Evolutionary conservation across 352 stramenopile species (phyloP).

Genomic region (Globisporangium abappressorium): DNA sequence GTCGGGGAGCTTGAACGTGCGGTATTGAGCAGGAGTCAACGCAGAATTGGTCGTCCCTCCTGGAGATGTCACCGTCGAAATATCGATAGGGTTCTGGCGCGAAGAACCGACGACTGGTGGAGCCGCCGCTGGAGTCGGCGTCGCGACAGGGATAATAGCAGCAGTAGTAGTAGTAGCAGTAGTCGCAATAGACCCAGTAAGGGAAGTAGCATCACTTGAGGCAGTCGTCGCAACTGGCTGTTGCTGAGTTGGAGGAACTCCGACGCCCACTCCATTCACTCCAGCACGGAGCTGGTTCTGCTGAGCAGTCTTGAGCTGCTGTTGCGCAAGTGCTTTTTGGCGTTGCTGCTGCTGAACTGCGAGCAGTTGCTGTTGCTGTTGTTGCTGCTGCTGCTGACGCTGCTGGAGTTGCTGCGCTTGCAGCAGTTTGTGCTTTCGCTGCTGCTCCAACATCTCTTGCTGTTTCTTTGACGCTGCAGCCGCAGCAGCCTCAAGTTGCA

Average conservation of each 20-base stretch:
- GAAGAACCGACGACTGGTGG: slow-evolving; percentile 30
- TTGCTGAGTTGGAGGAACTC: slow-evolving; percentile 17
- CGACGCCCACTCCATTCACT: neutral
- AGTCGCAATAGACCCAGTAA: slow-evolving; percentile 11
- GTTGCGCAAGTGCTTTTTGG: slow-evolving; percentile 24
- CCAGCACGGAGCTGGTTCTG: slow-evolving; percentile 36
- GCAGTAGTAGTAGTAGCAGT: slow-evolving; percentile 12
- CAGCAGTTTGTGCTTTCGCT: slow-evolving; percentile 62
- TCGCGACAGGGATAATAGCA: neutral
- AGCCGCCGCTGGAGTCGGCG: slow-evolving; percentile 12
- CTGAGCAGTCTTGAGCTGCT: slow-evolving; percentile 32
- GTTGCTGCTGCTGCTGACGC: slow-evolving; percentile 30
- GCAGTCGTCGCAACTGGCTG: slow-evolving; percentile 13
- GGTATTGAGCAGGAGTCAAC: slow-evolving; percentile 68
- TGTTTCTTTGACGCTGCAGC: slow-evolving; percentile 57
- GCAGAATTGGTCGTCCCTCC: slow-evolving; percentile 28
- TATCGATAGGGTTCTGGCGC: slow-evolving; percentile 49
- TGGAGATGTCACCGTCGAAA: slow-evolving; percentile 32
- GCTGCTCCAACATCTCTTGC: slow-evolving; percentile 54
- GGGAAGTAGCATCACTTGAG: slow-evolving; percentile 18
- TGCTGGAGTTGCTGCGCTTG: slow-evolving; percentile 47
- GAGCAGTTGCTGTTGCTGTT: slow-evolving; percentile 32
- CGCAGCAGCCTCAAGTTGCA: slow-evolving; percentile 58
- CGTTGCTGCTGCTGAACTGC: slow-evolving; percentile 35
- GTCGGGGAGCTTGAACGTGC: slow-evolving; percentile 69